These are phyloP conservation scores for Schizochytrium sp. DNA, from an alignment of 108 stramenopile genomes.

Conservation along the genomic window DNA sequence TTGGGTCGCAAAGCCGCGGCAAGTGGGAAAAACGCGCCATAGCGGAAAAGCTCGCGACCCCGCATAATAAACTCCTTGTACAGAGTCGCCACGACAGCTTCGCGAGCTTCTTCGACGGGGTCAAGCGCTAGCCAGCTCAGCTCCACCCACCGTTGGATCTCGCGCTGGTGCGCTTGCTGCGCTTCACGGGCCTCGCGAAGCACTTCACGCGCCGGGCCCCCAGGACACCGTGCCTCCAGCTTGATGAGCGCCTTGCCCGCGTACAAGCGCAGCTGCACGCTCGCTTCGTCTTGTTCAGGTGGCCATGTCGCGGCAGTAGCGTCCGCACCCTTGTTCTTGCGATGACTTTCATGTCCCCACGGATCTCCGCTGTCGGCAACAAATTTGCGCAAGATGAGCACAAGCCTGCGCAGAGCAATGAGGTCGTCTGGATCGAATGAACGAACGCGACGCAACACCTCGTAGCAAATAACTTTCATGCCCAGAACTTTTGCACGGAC, in stretches of 20 bases:
- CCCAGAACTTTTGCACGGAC: neutral
- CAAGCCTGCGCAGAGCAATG: neutral
- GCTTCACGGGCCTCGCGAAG: neutral
- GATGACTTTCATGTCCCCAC: neutral
- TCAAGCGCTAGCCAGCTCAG: neutral
- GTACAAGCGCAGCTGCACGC: neutral
- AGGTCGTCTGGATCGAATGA: neutral
- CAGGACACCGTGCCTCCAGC: neutral
- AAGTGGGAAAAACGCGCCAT: neutral
- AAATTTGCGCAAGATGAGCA: neutral
- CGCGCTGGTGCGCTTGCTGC: neutral
- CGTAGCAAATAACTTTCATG: neutral
- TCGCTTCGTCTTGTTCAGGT: neutral
- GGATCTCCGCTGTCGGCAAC: neutral
- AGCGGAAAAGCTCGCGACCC: neutral
- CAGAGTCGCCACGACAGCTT: neutral
- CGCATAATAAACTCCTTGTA: constrained; percentile 3
- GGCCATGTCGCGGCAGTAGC: neutral
- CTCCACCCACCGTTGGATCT: constrained; percentile 1
- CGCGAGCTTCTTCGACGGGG: neutral
- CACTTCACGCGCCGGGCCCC: neutral
- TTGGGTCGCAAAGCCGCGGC: neutral
- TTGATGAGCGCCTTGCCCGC: neutral
- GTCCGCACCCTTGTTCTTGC: neutral
- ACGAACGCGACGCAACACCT: neutral